Percentiles rank a stretch among this genome's conserved stretches.
Conservation (phyloP, 371 early-diverging fungal genomes). For the Mucor indicus region DNA sequence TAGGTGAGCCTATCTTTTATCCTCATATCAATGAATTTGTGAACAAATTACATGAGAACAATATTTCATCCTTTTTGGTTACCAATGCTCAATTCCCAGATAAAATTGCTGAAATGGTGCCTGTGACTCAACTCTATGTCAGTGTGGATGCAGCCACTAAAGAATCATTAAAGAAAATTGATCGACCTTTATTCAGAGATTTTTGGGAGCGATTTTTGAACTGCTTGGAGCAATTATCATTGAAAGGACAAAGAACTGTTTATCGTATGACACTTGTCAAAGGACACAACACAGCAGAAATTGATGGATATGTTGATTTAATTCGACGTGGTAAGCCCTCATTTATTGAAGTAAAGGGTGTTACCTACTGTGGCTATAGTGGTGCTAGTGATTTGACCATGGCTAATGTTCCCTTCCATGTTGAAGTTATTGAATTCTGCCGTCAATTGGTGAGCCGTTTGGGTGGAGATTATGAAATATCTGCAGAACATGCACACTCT, state of each 20-base stretch:
- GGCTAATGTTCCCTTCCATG: slow-evolving; percentile 74
- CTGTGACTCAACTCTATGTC: slow-evolving; percentile 80
- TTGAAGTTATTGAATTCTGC: slow-evolving; percentile 75
- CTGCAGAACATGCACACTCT: slow-evolving; percentile 76
- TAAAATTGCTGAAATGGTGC: slow-evolving; percentile 61
- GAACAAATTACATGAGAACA: slow-evolving; percentile 62
- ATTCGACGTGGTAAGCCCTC: slow-evolving; percentile 73
- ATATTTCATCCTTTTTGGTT: slow-evolving; percentile 78
- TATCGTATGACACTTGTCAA: slow-evolving; percentile 81
- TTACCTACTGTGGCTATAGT: slow-evolving; percentile 70
- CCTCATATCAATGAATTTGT: slow-evolving; percentile 84
- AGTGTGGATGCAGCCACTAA: slow-evolving; percentile 80
- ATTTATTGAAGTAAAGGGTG: slow-evolving; percentile 79
- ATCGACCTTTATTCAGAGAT: slow-evolving; percentile 78
- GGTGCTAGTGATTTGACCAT: slow-evolving; percentile 71
- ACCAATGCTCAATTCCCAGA: slow-evolving; percentile 86
- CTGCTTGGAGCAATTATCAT: slow-evolving; percentile 63
- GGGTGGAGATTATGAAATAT: slow-evolving; percentile 68
- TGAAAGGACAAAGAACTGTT: slow-evolving; percentile 74
- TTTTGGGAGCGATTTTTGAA: slow-evolving; percentile 81
- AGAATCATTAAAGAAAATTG: slow-evolving; percentile 76
- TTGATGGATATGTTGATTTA: slow-evolving; percentile 71
- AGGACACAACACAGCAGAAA: slow-evolving; percentile 72
- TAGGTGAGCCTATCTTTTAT: slow-evolving; percentile 83
- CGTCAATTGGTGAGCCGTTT: slow-evolving; percentile 53